Evolutionary conservation across 805 yeast genomes (phyloP).

Genomic region (Priceomyces fermenticarens): DNA sequence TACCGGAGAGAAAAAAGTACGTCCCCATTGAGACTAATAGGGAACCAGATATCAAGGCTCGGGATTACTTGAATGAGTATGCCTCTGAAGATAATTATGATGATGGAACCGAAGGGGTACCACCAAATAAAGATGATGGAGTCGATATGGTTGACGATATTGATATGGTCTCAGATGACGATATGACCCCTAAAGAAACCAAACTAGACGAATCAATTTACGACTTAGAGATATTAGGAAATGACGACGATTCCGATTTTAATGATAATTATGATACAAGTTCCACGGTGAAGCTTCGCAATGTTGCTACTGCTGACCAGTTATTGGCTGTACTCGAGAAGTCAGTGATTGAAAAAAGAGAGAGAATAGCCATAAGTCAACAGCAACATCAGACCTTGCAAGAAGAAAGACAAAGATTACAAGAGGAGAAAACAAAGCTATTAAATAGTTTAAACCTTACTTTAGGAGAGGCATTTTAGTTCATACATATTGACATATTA

Average conservation of each 20-base stretch:
- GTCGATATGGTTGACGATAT: slow-evolving; percentile 9
- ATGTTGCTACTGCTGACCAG: too few relatives aligned
- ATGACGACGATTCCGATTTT: slow-evolving; percentile 4
- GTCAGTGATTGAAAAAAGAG: too few relatives aligned
- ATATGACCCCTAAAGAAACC: not conserved
- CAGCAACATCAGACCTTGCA: too few relatives aligned
- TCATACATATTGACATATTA: too few relatives aligned
- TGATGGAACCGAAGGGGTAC: not conserved
- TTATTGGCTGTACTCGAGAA: too few relatives aligned
- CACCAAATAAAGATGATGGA: slow-evolving; percentile 3
- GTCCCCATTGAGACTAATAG: slow-evolving; percentile 5
- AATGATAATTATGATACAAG: slow-evolving; percentile 3
- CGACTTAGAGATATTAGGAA: slow-evolving; percentile 7
- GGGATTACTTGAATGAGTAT: slow-evolving; percentile 6
- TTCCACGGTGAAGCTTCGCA: too few relatives aligned
- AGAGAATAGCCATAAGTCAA: too few relatives aligned
- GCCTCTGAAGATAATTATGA: slow-evolving; percentile 1
- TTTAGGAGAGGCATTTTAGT: too few relatives aligned
- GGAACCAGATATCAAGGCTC: slow-evolving; percentile 1
- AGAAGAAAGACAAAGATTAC: too few relatives aligned
- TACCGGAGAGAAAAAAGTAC: slow-evolving; percentile 1
- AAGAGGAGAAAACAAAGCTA: too few relatives aligned
- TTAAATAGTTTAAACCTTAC: too few relatives aligned
- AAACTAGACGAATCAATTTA: slow-evolving; percentile 7
- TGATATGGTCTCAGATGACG: slow-evolving; percentile 5